Percentiles rank a stretch among this genome's conserved stretches.
Evolutionary conservation across 2,329 filamentous ascomycete genomes (phyloP).

Genomic region (Alternaria brassicicola): DNA sequence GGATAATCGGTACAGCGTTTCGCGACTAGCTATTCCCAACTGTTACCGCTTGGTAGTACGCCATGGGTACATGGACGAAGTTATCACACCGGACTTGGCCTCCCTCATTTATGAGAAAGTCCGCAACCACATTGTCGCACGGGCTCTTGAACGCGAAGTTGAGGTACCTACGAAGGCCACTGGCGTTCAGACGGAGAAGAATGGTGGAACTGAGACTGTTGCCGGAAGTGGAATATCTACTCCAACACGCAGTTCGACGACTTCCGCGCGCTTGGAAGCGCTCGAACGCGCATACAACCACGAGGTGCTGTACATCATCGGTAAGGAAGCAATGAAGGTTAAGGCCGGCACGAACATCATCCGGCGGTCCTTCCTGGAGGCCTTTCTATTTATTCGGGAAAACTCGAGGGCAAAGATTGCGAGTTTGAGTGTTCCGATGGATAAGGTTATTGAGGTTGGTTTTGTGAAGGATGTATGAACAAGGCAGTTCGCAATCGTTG

Average conservation of each 20-base stretch:
- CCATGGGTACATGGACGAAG: constrained; percentile 75
- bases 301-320: constrained; percentile 60
- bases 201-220: background rate
- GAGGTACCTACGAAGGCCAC: constrained; percentile 22
- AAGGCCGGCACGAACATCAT: constrained; percentile 50
- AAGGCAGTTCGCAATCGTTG: background rate
- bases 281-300: constrained; percentile 54
- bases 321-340: constrained; percentile 58
- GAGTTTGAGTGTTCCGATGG: constrained; percentile 64
- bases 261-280: constrained; percentile 36
- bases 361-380: constrained; percentile 56
- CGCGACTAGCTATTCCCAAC: constrained; percentile 59
- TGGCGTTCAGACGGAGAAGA: background rate
- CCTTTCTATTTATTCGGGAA: constrained; percentile 69
- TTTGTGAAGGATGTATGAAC: constrained; percentile 69
- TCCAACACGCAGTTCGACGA: constrained; percentile 27
- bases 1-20: constrained; percentile 58
- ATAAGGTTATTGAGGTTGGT: constrained; percentile 70
- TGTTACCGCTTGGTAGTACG: constrained; percentile 73
- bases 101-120: constrained; percentile 63
- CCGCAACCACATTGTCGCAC: constrained; percentile 46
- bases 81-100: constrained; percentile 68
- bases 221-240: constrained; percentile 18
- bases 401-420: constrained; percentile 71
- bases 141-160: constrained; percentile 36